Evolutionary conservation across 1,139 yeast genomes (phyloP).

Genomic region (Insectozyma bohioensis): DNA sequence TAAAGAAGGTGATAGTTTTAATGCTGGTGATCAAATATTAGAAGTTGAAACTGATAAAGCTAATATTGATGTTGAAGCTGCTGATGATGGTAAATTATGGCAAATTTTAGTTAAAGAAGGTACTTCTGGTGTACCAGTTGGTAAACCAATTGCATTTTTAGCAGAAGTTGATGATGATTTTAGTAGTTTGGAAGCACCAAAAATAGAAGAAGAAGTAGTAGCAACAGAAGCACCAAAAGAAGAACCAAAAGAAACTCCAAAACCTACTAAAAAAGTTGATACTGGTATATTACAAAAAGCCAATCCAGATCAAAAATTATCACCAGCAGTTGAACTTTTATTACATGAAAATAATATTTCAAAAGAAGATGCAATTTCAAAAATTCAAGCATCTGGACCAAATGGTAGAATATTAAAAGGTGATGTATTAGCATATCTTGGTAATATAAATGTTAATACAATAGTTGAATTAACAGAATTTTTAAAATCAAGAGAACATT

Average conservation of each 20-base stretch:
- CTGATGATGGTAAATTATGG: conserved; percentile 86
- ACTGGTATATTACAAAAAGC: conserved; percentile 41
- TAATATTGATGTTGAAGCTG: conserved; percentile 89
- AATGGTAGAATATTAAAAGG: conserved; percentile 86
- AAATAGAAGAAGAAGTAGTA: conserved; percentile 20
- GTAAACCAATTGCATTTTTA: conserved; percentile 79
- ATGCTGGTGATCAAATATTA: conserved; percentile 81
- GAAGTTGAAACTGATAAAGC: conserved; percentile 96
- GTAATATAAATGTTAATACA: conserved; percentile 58
- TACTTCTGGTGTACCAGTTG: conserved; percentile 77
- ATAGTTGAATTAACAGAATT: conserved; percentile 54
- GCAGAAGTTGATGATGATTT: conserved; percentile 91
- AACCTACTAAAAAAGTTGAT: conserved; percentile 8
- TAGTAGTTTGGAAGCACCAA: conserved; percentile 60
- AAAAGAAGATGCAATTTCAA: conserved; percentile 62
- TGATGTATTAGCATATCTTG: conserved; percentile 83
- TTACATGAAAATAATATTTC: conserved; percentile 64
- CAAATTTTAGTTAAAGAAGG: conserved; percentile 75
- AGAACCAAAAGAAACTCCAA: conserved; percentile 17
- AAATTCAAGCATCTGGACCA: conserved; percentile 86
- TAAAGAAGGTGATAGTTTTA: conserved; percentile 74
- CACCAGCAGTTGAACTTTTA: conserved; percentile 79
- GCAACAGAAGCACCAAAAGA: conserved; percentile 11
- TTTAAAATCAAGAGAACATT: conserved; percentile 57
- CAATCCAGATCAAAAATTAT: conserved; percentile 60